Conservation (phyloP, 768 basidiomycete genomes). For the Psilocybe sp. region DNA sequence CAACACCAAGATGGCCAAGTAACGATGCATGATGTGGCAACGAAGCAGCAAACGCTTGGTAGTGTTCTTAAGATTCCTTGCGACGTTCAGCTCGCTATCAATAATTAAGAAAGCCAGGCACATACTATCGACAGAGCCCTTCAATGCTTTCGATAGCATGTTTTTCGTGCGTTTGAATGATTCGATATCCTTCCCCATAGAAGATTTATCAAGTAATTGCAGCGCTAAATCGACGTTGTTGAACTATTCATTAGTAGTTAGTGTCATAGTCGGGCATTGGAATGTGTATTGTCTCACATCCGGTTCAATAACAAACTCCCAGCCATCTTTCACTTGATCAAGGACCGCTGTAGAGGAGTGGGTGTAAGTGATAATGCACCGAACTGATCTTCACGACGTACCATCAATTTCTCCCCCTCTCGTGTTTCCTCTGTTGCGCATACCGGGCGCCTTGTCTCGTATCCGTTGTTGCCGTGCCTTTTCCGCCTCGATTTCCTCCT, state of each 20-base stretch:
- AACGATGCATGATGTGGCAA: constrained; percentile 87
- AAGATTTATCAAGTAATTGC: constrained; percentile 77
- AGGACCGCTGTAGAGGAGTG: constrained; percentile 57
- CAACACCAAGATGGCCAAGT: constrained; percentile 63
- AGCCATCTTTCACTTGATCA: constrained; percentile 83
- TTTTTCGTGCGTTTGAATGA: constrained; percentile 77
- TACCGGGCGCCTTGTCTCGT: constrained; percentile 62
- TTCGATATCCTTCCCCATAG: constrained; percentile 67
- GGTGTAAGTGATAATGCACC: not conserved
- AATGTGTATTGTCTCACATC: constrained; percentile 51
- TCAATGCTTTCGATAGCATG: constrained; percentile 75
- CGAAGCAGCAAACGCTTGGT: constrained; percentile 92
- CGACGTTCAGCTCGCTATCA: not conserved
- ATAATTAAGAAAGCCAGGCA: constrained; percentile 17
- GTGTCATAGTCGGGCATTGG: not conserved
- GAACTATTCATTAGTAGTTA: constrained; percentile 51
- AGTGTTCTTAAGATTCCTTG: constrained; percentile 57
- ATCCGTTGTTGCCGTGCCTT: constrained; percentile 66
- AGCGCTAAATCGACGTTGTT: constrained; percentile 93
- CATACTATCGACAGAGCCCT: constrained; percentile 87
- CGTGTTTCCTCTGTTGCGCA: constrained; percentile 48
- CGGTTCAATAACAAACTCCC: constrained; percentile 83
- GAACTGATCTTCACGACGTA: constrained; percentile 29
- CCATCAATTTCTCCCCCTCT: constrained; percentile 85
- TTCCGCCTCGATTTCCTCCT: constrained; percentile 62